Evolutionary conservation across 108 stramenopile species (phyloP), one percentile per base, ranked within the genome.

Genomic region (Nitzschia sp.): DNA sequence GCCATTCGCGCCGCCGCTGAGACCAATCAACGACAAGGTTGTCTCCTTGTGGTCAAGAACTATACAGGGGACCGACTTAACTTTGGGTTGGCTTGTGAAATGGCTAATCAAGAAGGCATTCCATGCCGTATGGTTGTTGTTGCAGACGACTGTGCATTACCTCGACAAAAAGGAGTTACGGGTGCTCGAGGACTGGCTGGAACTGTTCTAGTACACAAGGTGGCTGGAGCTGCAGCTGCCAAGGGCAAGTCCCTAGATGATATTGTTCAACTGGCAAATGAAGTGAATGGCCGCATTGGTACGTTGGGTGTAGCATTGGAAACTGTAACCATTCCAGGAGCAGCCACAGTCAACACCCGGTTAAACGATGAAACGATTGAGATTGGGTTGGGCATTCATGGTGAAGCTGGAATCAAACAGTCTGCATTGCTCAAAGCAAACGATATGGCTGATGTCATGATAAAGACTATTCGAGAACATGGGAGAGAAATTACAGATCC

Each of bases 21-120:
- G 0, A 51, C 55, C 22, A 73, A 69, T 26, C 39, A 59, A 9
- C 53, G 65, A 10, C 57, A 21, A 40, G 91, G 95, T 34, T 93
- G 93, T 60, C 67, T 98, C 26, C 70, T 99, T 43, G 77, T 99
- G 41, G 94, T 99, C 40, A 99, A 97, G 89, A 98, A 98, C 83
- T 99, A 99, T 82, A 98, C 98, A 0, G 97, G 97, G 15, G 99
- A 99, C 79, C 87, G 96, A 26, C 80, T 99, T 39, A 76, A 99
- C 76, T 99, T 99, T 72, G 97, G 97, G 20, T 94, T 97, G 88
- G 99, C 99, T 14, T 84, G 90, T 41, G 95, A 96, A 77, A 72
- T 77, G 42, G 97, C 95, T 55, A 70, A 83, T 56, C 58, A 73
- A 15, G 79, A 93, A 64, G 93, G 93, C 0, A 72, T 85, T 52